These are phyloP conservation scores for Capsella bursapastoris DNA, from an alignment of 345 rosid genomes.

Conservation along the genomic window DNA sequence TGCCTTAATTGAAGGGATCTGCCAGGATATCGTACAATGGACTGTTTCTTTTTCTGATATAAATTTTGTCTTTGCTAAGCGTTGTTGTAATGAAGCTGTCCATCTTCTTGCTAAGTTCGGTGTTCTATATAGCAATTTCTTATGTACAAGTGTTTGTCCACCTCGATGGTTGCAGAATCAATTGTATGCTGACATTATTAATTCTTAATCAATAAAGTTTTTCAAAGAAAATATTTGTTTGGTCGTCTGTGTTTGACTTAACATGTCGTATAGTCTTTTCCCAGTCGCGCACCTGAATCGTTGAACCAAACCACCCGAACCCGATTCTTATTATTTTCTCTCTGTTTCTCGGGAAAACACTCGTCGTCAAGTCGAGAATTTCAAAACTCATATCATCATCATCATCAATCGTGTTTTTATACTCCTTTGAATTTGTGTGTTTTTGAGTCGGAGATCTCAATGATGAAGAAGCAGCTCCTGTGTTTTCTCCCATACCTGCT, in stretches of 20 bases:
- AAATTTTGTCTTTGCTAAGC: too few relatives aligned
- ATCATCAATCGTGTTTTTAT: background rate
- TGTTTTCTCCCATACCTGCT: constrained; percentile 48
- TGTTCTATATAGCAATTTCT: too few relatives aligned
- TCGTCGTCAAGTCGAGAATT: background rate
- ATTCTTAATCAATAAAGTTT: too few relatives aligned
- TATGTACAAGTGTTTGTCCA: too few relatives aligned
- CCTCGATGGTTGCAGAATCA: too few relatives aligned
- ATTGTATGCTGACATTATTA: too few relatives aligned
- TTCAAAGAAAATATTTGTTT: too few relatives aligned
- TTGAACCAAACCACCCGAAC: background rate
- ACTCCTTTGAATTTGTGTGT: background rate
- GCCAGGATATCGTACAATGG: too few relatives aligned
- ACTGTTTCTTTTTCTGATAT: too few relatives aligned
- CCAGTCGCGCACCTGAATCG: background rate
- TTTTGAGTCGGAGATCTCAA: constrained; percentile 36
- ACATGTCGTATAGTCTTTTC: background rate
- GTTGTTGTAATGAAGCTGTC: too few relatives aligned
- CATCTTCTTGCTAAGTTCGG: too few relatives aligned
- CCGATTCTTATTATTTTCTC: background rate
- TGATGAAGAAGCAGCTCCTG: constrained; percentile 46
- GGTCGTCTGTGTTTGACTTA: background rate
- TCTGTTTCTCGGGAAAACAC: background rate
- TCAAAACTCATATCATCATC: background rate
- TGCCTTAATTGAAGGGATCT: too few relatives aligned